Conservation (phyloP, 306 rosid species). For the Vicia villosa region DNA sequence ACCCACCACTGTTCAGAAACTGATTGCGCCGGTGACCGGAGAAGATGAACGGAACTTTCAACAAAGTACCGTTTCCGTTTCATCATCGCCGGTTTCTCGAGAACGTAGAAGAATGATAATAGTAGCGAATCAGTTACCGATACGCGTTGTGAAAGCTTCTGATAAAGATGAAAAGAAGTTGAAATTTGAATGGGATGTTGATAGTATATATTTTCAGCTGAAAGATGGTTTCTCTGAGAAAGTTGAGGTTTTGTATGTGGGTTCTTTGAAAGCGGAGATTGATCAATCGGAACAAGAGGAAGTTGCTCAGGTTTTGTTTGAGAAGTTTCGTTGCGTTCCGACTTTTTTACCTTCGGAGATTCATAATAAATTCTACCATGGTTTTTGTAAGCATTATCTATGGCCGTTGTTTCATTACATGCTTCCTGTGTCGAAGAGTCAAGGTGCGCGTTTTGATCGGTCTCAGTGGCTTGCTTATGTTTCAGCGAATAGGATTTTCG, state of each 20-base stretch:
- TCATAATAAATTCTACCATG: constrained; percentile 57
- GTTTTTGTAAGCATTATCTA: constrained; percentile 79
- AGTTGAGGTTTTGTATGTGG: constrained; percentile 63
- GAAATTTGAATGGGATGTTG: constrained; percentile 61
- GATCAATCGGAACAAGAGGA: constrained; percentile 54
- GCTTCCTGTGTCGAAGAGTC: constrained; percentile 64
- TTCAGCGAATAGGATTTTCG: constrained; percentile 61
- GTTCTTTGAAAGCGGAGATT: constrained; percentile 56
- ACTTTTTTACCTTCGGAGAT: constrained; percentile 47
- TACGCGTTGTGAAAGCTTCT: constrained; percentile 37
- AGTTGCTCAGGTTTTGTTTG: constrained; percentile 46
- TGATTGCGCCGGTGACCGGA: constrained; percentile 26
- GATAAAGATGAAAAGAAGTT: constrained; percentile 30
- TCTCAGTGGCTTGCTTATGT: constrained; percentile 66
- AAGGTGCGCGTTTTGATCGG: constrained; percentile 57
- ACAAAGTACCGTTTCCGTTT: background rate
- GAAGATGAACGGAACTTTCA: background rate
- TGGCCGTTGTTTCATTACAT: constrained; percentile 84
- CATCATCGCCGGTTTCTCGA: constrained; percentile 22
- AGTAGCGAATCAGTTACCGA: constrained; percentile 70
- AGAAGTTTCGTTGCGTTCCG: constrained; percentile 63
- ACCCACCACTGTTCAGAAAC: constrained; percentile 38
- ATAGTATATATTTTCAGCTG: constrained; percentile 59
- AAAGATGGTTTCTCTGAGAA: constrained; percentile 55
- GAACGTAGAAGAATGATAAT: constrained; percentile 48